These are phyloP conservation scores for Pythium rishiriense DNA, from an alignment of 352 stramenopile genomes.

Conservation along the genomic window DNA sequence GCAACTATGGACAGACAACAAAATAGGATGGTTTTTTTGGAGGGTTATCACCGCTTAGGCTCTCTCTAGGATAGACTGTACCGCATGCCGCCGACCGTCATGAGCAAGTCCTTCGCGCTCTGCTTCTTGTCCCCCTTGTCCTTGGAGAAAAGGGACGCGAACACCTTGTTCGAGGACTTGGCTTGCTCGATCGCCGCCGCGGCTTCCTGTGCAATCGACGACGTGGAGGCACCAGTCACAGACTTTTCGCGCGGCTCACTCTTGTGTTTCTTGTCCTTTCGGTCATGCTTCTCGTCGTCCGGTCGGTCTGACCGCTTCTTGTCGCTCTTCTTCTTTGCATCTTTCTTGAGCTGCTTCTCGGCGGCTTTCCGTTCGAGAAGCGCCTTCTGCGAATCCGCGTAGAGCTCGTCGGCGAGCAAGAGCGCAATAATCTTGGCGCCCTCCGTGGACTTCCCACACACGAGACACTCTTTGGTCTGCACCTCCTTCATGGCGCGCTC, in stretches of 20 bases:
- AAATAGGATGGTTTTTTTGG: not conserved
- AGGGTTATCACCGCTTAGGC: too few relatives aligned
- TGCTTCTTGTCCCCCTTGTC: constrained; percentile 58
- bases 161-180: constrained; percentile 79
- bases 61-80: constrained; percentile 74
- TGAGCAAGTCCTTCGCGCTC: constrained; percentile 81
- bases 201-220: constrained; percentile 54
- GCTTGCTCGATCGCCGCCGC: constrained; percentile 59
- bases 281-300: constrained; percentile 5
- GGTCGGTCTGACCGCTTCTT: constrained; percentile 32
- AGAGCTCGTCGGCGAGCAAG: constrained; percentile 57
- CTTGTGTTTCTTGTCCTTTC: constrained; percentile 22
- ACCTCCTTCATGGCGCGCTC: constrained; percentile 88
- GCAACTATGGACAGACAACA: not conserved
- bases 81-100: constrained; percentile 80
- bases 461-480: constrained; percentile 63
- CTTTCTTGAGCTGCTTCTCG: constrained; percentile 51
- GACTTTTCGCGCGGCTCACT: constrained; percentile 15
- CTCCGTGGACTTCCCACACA: constrained; percentile 58
- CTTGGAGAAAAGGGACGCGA: constrained; percentile 78
- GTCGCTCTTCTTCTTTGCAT: constrained; percentile 39
- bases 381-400: constrained; percentile 43
- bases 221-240: not conserved
- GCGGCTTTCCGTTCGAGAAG: constrained; percentile 49
- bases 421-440: constrained; percentile 61